Evolutionary conservation across 441 rosid genomes (phyloP).

Genomic region (Dalechampia spathulata): DNA sequence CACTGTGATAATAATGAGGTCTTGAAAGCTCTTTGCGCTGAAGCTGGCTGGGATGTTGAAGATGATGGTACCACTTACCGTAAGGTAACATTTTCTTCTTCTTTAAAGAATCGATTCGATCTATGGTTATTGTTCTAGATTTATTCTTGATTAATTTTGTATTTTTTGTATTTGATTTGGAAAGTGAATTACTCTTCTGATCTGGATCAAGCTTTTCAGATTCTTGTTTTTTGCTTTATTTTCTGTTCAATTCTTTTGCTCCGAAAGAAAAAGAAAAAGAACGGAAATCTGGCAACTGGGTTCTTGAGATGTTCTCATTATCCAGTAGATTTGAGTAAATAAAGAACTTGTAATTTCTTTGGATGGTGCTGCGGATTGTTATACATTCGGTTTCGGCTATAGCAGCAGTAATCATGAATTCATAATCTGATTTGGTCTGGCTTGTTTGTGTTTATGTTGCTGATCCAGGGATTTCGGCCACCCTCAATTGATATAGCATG

Average conservation of each 20-base stretch:
- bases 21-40: constrained; percentile 78
- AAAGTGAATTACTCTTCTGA: background rate
- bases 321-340: no score
- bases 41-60: constrained; percentile 96
- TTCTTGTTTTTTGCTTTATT: background rate
- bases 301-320: background rate
- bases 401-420: no score
- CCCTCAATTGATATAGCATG: constrained; percentile 50
- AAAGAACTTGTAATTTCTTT: no score
- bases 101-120: no score
- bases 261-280: no score
- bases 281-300: no score
- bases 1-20: constrained; percentile 97
- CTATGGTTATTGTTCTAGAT: background rate
- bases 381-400: no score
- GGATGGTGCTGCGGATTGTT: no score
- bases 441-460: constrained; percentile 6
- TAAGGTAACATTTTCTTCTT: no score
- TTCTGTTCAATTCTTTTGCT: no score
- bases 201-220: constrained; percentile 18
- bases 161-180: background rate
- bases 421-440: no score
- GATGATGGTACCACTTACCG: constrained; percentile 95
- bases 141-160: background rate
- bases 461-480: constrained; percentile 70